Conservation (phyloP, 495 filamentous ascomycete species). For the Xylaria telfairii region DNA sequence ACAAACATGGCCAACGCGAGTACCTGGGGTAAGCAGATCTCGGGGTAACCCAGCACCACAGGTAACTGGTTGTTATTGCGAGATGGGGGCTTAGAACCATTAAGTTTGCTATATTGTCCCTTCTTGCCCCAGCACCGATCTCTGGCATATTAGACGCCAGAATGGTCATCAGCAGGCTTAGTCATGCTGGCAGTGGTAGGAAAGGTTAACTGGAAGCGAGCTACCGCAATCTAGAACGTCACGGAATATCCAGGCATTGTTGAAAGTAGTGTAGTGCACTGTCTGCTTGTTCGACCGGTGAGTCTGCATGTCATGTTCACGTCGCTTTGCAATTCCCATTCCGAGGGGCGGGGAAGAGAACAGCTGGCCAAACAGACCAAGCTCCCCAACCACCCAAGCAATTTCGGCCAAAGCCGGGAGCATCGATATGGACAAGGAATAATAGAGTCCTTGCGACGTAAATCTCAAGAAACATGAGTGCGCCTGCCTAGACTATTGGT, state of each 20-base stretch:
- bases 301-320: slow-evolving; percentile 29
- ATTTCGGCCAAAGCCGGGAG: slow-evolving; percentile 22
- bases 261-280: slow-evolving; percentile 17
- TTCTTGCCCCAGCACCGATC: background rate
- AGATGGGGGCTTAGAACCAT: slow-evolving; percentile 3
- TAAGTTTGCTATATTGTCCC: background rate
- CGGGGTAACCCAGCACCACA: background rate
- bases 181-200: background rate
- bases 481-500: background rate
- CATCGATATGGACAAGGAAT: background rate
- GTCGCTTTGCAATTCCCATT: slow-evolving; percentile 13
- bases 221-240: slow-evolving; percentile 2
- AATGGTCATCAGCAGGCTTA: background rate
- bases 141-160: background rate
- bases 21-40: slow-evolving; percentile 20
- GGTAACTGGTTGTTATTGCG: background rate
- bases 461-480: background rate
- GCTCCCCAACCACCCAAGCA: slow-evolving; percentile 8
- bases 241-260: background rate
- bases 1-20: slow-evolving; percentile 26
- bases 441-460: background rate
- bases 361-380: slow-evolving; percentile 20
- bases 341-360: slow-evolving; percentile 23
- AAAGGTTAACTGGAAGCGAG: background rate
- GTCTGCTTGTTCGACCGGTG: slow-evolving; percentile 24